A percentile compares a stretch with the other conserved stretches of the same genome.
phyloP scores from a whole-genome alignment of 2,329 filamentous ascomycete species.

The Passalora sequoiae region DNA sequence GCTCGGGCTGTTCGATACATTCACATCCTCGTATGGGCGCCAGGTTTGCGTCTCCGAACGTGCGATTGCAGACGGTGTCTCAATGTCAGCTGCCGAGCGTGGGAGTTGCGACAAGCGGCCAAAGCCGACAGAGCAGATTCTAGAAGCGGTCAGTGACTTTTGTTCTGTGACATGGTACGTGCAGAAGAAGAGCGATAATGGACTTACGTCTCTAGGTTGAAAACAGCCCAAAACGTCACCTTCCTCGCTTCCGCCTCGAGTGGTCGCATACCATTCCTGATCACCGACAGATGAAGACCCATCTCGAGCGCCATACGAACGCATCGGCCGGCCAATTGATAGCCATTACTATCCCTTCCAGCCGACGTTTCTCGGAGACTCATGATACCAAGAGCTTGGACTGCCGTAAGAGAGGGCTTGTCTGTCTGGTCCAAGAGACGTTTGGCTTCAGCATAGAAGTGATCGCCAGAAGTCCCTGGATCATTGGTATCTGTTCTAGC shows the following conservation, averaged over 20 bases:
- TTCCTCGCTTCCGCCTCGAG: slow-evolving; percentile 47
- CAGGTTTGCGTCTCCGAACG: slow-evolving; percentile 33
- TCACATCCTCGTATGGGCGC: slow-evolving; percentile 35
- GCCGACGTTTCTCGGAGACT: slow-evolving; percentile 65
- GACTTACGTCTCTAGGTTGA: slow-evolving; percentile 46
- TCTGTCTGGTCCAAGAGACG: slow-evolving; percentile 55
- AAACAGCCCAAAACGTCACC: slow-evolving; percentile 52
- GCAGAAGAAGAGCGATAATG: not conserved
- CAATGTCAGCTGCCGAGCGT: slow-evolving; percentile 45
- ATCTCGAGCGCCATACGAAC: slow-evolving; percentile 68
- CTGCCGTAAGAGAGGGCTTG: slow-evolving; percentile 61
- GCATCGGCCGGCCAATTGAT: slow-evolving; percentile 67
- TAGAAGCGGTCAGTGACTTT: slow-evolving; percentile 20
- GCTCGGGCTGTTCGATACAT: slow-evolving; percentile 49
- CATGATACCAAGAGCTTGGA: slow-evolving; percentile 72
- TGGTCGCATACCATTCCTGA: slow-evolving; percentile 34
- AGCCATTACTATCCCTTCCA: slow-evolving; percentile 66
- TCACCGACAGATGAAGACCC: slow-evolving; percentile 55
- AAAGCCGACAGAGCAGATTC: slow-evolving; percentile 43
- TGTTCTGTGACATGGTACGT: not conserved
- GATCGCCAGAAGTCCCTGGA: slow-evolving; percentile 62
- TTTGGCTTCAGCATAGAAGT: slow-evolving; percentile 67
- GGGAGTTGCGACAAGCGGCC: slow-evolving; percentile 47
- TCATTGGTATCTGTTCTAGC: slow-evolving; percentile 60
- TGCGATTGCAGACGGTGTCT: slow-evolving; percentile 38